Percentiles rank a stretch among this genome's conserved stretches.
These are phyloP conservation scores for Yamadazyma insecticola DNA, from an alignment of 805 yeast species.

Conservation along the genomic window DNA sequence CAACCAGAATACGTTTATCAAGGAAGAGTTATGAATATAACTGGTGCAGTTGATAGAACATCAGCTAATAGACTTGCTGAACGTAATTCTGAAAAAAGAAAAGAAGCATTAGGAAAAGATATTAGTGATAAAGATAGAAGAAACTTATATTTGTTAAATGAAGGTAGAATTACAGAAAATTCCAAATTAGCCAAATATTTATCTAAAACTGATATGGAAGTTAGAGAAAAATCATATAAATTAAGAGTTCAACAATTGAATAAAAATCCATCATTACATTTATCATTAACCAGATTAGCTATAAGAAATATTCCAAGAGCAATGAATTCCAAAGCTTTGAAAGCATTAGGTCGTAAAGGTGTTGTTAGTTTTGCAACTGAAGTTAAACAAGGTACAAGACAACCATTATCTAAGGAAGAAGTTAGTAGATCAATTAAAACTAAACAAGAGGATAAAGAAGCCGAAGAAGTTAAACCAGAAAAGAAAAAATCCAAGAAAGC, in stretches of 20 bases:
- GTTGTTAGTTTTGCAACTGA: constrained; percentile 92
- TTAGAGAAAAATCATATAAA: constrained; percentile 83
- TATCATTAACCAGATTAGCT: constrained; percentile 93
- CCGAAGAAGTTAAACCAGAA: constrained; percentile 24
- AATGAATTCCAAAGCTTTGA: constrained; percentile 81
- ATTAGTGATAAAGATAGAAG: constrained; percentile 80
- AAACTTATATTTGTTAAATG: constrained; percentile 80
- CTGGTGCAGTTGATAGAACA: constrained; percentile 82
- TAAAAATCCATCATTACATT: constrained; percentile 85
- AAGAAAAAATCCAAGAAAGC: constrained; percentile 64
- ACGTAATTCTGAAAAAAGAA: constrained; percentile 66
- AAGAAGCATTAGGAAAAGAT: constrained; percentile 73
- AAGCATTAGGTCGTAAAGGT: constrained; percentile 90
- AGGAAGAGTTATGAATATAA: constrained; percentile 81
- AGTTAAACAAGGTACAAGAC: constrained; percentile 69
- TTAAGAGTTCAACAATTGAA: constrained; percentile 85
- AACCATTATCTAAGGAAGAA: constrained; percentile 87
- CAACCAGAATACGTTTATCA: constrained; percentile 85
- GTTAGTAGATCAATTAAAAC: constrained; percentile 69
- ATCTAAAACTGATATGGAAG: constrained; percentile 69
- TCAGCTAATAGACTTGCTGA: constrained; percentile 74
- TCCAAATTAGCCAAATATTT: constrained; percentile 73
- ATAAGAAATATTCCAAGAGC: constrained; percentile 91
- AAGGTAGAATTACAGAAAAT: constrained; percentile 82
- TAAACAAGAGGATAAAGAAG: constrained; percentile 42